These are phyloP conservation scores for Fibroporia radiculosa DNA, from an alignment of 768 basidiomycete genomes.

Conservation along the genomic window DNA sequence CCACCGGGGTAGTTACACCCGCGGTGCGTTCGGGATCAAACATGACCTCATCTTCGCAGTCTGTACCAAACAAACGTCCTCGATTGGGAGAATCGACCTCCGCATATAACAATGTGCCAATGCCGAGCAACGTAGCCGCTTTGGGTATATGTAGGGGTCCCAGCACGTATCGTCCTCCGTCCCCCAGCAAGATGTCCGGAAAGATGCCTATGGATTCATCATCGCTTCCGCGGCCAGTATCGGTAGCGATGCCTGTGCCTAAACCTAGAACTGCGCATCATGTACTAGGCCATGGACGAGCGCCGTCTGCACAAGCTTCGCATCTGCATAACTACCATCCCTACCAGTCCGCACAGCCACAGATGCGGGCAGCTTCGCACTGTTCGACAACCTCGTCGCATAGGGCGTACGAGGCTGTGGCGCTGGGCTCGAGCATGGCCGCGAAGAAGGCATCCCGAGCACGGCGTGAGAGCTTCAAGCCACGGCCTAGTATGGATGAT, in stretches of 20 bases:
- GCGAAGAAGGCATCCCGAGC: constrained; percentile 46
- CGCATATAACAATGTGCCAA: constrained; percentile 10
- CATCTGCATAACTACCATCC: constrained; percentile 17
- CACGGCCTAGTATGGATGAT: constrained; percentile 65
- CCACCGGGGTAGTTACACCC: constrained; percentile 48
- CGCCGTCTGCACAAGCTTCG: constrained; percentile 26
- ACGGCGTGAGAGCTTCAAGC: constrained; percentile 75
- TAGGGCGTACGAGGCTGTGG: constrained; percentile 13
- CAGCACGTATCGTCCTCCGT: constrained; percentile 24
- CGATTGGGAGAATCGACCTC: constrained; percentile 38
- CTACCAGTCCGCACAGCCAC: constrained; percentile 9
- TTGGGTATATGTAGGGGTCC: constrained; percentile 26
- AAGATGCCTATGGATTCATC: constrained; percentile 27
- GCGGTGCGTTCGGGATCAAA: constrained; percentile 51
- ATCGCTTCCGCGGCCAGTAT: constrained; percentile 31
- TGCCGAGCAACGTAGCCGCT: constrained; percentile 6
- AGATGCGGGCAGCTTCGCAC: constrained; percentile 12
- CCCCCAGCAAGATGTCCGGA: constrained; percentile 41
- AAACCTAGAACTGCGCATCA: constrained; percentile 45
- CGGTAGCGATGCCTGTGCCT: constrained; percentile 42
- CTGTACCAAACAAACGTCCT: constrained; percentile 57
- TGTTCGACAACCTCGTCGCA: constrained; percentile 12
- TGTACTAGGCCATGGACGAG: constrained; percentile 47
- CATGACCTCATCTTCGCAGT: constrained; percentile 29
- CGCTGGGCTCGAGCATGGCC: constrained; percentile 16